Base-by-base conservation (phyloP, 352 stramenopile species). In the Nothophytophthora sp. region DNA sequence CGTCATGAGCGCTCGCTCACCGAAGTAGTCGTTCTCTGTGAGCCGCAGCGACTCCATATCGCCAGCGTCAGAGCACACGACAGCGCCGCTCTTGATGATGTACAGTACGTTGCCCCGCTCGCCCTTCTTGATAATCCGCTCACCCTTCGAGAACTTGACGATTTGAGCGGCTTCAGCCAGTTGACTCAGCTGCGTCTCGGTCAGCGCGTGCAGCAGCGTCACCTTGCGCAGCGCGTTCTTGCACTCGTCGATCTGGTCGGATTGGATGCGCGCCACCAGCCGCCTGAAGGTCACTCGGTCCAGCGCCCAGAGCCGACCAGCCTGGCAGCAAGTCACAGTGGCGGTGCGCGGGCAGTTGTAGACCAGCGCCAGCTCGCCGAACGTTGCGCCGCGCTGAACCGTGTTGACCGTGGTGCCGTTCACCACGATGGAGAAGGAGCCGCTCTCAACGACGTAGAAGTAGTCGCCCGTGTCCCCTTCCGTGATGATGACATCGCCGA, bases 291-390 rank as follows among this genome's bases (percentile, higher is more conserved):
- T 90, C 25, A 87, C 60, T 43, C 91, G 78, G 51, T 96, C 85
- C 1, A 97, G 75, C 5, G 84, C 76, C 85, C 88, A 97, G 20
- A 97, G 59, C 48, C 70, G 67, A 29, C 72, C 76, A 24, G 68
- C 34, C 10, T 78, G 52, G 1, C 57, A 63, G 25, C 74, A 80
- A 9, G 62, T 70, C 8, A 96, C 89, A 66, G 84, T 98, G 2
- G 95, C 96, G 20, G 94, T 93, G 27, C 96, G 75, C n/a, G 95
- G 96, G 40, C 88, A 89, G 63, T 98, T 97, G 73, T 99, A 99
- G 55, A 99, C 81, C 15, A 99, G 75, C 4, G 96, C 95, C 7
- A 98, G 64, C 65, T 99, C 96, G 37, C 96, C 96, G 54, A 98
- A 98, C 6, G 83, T 96, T 16, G 78, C 85, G 30, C 90, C 90